Conservation (phyloP, 192 early-diverging fungal genomes). For the Podila minutissima region DNA sequence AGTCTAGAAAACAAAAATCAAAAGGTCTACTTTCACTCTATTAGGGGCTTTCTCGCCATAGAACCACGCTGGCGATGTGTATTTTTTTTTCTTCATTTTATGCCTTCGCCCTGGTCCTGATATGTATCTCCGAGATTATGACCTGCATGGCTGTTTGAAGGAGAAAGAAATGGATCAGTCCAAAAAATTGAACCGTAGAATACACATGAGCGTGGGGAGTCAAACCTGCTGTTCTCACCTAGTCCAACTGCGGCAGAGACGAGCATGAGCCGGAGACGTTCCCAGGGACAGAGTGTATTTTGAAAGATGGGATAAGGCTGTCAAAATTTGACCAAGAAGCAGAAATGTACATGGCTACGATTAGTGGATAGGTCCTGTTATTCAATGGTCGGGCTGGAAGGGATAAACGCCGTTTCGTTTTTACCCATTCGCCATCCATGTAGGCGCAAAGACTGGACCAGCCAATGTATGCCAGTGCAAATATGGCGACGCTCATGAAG, state of each 20-base stretch:
- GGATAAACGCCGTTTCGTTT: neutral
- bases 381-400: neutral
- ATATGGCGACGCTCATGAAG: neutral
- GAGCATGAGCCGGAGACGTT: constrained; percentile 8
- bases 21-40: neutral
- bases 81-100: neutral
- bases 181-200: neutral
- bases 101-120: constrained; percentile 2
- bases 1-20: constrained; percentile 1
- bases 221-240: neutral
- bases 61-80: neutral
- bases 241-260: neutral
- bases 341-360: neutral
- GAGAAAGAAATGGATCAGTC: neutral
- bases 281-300: constrained; percentile 19
- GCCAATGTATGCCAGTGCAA: constrained; percentile 8
- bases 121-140: constrained; percentile 16
- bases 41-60: neutral
- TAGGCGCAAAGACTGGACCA: constrained; percentile 40
- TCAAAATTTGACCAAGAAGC: neutral
- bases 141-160: neutral
- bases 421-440: constrained; percentile 41
- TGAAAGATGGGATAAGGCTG: constrained; percentile 45
- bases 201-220: neutral
- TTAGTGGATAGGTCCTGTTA: neutral